Conservation (phyloP, 306 rosid species). For the Potentilla sterilis region DNA sequence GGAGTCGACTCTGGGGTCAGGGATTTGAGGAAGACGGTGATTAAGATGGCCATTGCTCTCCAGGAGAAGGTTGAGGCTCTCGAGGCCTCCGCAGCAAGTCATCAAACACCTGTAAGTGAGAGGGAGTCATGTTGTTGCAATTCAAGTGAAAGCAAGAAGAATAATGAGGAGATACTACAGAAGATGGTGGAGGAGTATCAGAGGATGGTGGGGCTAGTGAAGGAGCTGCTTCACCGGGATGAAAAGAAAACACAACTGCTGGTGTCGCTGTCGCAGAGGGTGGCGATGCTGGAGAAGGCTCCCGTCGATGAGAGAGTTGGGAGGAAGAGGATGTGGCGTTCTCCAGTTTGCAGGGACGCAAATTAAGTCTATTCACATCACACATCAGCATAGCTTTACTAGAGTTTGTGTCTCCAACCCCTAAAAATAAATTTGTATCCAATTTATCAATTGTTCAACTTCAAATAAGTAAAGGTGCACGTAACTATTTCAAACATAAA, state of each 20-base stretch:
- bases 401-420: too few relatives aligned
- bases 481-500: too few relatives aligned
- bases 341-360: neutral
- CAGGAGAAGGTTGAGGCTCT: constrained; percentile 57
- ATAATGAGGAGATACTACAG: constrained; percentile 36
- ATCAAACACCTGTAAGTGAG: neutral
- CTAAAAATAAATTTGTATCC: too few relatives aligned
- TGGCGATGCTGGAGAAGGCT: constrained; percentile 60
- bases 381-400: too few relatives aligned
- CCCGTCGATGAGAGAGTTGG: constrained; percentile 40
- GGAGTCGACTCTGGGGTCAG: constrained; percentile 54
- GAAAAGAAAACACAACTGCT: constrained; percentile 48
- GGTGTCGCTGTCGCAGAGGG: constrained; percentile 54
- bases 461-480: too few relatives aligned
- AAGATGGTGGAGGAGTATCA: constrained; percentile 58
- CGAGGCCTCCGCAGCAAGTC: too few relatives aligned
- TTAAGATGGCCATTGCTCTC: constrained; percentile 56
- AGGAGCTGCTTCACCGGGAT: constrained; percentile 42
- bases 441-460: too few relatives aligned
- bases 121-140: neutral
- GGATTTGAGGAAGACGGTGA: constrained; percentile 49
- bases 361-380: too few relatives aligned
- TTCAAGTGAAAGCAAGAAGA: neutral
- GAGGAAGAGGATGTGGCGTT: constrained; percentile 46
- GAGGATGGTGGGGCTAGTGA: constrained; percentile 61